Evolutionary conservation across 257 asterid genomes (phyloP).

Genomic region (Striga asiatica): DNA sequence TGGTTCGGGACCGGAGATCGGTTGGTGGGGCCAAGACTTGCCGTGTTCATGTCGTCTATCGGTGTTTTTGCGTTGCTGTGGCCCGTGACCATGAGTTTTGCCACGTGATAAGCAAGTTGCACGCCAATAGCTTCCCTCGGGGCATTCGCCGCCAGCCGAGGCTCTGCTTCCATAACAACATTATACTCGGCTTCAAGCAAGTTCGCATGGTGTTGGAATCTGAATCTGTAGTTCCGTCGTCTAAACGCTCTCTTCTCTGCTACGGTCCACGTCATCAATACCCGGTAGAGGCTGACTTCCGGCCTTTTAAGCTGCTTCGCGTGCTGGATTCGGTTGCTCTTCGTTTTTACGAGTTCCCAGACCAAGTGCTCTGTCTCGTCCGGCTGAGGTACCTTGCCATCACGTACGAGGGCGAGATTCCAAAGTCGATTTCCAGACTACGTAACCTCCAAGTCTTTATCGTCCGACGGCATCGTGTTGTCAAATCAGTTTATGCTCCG

Average conservation of each 20-base stretch:
- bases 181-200: not conserved
- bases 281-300: not conserved
- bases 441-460: slow-evolving; percentile 8
- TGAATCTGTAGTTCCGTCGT: no score
- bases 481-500: not conserved
- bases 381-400: slow-evolving; percentile 18
- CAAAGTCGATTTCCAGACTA: slow-evolving; percentile 8
- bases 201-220: not conserved
- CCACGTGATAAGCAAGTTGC: not conserved
- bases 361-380: not conserved
- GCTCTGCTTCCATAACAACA: not conserved
- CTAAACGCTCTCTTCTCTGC: no score
- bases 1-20: no score
- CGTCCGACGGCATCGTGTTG: not conserved
- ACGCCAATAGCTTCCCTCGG: not conserved
- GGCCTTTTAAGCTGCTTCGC: not conserved
- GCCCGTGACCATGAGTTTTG: not conserved
- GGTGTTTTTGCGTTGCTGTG: not conserved
- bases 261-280: not conserved
- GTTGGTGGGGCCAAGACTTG: not conserved
- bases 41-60: not conserved
- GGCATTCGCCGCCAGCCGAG: not conserved
- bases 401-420: not conserved
- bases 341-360: not conserved
- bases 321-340: slow-evolving; percentile 9